These are phyloP conservation scores for Volvox reticuliferus DNA, from an alignment of 139 green algal species.

Conservation along the genomic window DNA sequence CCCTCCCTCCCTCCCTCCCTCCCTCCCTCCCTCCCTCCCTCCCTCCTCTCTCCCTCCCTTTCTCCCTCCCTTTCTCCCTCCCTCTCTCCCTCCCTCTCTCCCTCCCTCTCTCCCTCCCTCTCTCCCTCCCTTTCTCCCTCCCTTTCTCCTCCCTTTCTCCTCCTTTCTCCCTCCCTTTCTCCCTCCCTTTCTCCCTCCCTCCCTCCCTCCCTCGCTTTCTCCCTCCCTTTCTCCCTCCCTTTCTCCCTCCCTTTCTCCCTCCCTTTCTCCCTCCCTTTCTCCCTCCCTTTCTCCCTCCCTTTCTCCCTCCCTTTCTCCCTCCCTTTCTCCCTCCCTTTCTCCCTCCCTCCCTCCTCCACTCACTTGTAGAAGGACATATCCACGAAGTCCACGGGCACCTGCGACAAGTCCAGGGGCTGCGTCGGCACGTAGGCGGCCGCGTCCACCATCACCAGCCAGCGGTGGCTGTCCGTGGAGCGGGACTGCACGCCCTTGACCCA, in stretches of 20 bases:
- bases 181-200: background rate
- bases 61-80: background rate
- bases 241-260: no score
- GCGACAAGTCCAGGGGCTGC: conserved; percentile 76
- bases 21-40: background rate
- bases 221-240: background rate
- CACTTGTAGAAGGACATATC: conserved; percentile 82
- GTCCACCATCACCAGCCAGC: conserved; percentile 74
- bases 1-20: no score
- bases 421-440: conserved; percentile 80
- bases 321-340: background rate
- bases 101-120: background rate
- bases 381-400: conserved; percentile 77
- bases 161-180: background rate
- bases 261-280: no score
- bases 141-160: background rate
- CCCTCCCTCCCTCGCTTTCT: background rate
- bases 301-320: background rate
- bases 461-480: conserved; percentile 55
- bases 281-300: background rate
- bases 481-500: conserved; percentile 72
- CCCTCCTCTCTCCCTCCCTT: background rate
- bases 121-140: background rate
- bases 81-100: background rate
- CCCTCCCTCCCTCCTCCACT: background rate